Percentiles rank a stretch among this genome's conserved stretches.
Conservation (phyloP, 148 eudicot species). For the Agrostemma githago region DNA sequence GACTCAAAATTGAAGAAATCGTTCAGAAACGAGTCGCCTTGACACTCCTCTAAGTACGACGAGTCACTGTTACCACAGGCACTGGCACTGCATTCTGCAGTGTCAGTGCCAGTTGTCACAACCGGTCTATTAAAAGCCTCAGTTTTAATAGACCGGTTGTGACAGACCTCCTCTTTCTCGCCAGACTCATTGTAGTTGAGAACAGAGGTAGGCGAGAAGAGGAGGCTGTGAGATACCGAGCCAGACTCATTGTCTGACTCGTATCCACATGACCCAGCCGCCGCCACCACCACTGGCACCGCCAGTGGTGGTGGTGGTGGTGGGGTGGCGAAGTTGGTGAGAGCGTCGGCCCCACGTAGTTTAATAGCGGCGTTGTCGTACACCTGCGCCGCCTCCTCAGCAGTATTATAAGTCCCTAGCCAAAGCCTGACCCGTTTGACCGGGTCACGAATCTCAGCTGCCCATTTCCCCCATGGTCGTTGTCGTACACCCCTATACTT, state of each 20-base stretch:
- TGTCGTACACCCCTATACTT: slow-evolving; percentile 83
- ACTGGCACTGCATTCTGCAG: slow-evolving; percentile 19
- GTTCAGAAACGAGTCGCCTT: slow-evolving; percentile 35
- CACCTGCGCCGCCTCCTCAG: slow-evolving; percentile 87
- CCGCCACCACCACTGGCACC: slow-evolving; percentile 11
- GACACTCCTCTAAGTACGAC: slow-evolving; percentile 29
- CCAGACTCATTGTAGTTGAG: slow-evolving; percentile 19
- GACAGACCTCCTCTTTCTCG: slow-evolving; percentile 16
- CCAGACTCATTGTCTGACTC: slow-evolving; percentile 54
- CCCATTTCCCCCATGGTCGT: slow-evolving; percentile 97
- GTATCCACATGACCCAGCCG: slow-evolving; percentile 20
- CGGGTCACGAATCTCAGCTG: slow-evolving; percentile 95
- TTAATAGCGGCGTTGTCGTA: slow-evolving; percentile 88
- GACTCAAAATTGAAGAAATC: slow-evolving; percentile 45
- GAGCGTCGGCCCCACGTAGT: slow-evolving; percentile 81
- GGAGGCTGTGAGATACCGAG: slow-evolving; percentile 25
- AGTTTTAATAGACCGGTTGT: neutral
- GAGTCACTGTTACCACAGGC: neutral
- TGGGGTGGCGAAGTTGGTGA: slow-evolving; percentile 63
- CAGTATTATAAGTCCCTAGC: slow-evolving; percentile 85
- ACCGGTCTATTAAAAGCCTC: neutral
- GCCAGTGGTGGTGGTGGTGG: slow-evolving; percentile 15
- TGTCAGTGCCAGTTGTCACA: neutral
- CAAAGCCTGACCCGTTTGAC: slow-evolving; percentile 53
- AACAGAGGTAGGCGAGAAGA: slow-evolving; percentile 66